Evolutionary conservation across 1,284 basidiomycete genomes (phyloP), one percentile per base, ranked within the genome.

Genomic region (Pyrrhoderma lamaoense): DNA sequence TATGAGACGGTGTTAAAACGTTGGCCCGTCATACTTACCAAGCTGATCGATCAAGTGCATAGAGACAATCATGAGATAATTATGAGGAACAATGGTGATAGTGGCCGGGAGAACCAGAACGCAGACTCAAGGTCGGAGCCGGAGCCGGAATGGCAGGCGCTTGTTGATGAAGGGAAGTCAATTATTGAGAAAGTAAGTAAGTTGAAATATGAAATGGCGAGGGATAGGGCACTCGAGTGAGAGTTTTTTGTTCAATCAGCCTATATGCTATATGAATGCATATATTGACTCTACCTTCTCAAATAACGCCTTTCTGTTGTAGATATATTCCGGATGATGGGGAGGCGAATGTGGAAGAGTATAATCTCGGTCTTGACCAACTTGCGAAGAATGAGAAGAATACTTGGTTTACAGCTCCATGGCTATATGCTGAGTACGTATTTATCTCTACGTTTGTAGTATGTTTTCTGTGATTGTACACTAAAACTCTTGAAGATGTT

Each of bases 331-430:
- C 75, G 8, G 70, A 80, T 2, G 93, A 95, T 59, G 85, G 85
- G 1, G 88, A 85, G 42, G 67, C 80, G 14, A 77, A 81, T 52
- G 69, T 79, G 1, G 73, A 76, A 0, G 68, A 76, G 19, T 96
- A 93, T 69, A 96, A 97, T 58, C 62, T 70, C 0, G 84, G 89
- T 57, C 71, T 97, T 9, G 67, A 67, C 2, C 63, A 66, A 1
- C 71, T 88, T 1, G 68, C 66, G 0, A 61, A 70, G 9, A 65
- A 72, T 1, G 70, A 73, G 1, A 75, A 79, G 56, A 75, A 84
- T 58, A 89, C 85, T 0, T 99, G 95, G 95, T 93, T 93, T 64
- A 86, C 79, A 1, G 82, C 89, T 7, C 89, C 93, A 3, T 98
- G 94, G 93, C 75, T 99, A 11, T 97, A 79, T 64, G 90, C 93